These are phyloP conservation scores for Clonostachys chloroleuca DNA, from an alignment of 2,329 filamentous ascomycete genomes.

Conservation along the genomic window DNA sequence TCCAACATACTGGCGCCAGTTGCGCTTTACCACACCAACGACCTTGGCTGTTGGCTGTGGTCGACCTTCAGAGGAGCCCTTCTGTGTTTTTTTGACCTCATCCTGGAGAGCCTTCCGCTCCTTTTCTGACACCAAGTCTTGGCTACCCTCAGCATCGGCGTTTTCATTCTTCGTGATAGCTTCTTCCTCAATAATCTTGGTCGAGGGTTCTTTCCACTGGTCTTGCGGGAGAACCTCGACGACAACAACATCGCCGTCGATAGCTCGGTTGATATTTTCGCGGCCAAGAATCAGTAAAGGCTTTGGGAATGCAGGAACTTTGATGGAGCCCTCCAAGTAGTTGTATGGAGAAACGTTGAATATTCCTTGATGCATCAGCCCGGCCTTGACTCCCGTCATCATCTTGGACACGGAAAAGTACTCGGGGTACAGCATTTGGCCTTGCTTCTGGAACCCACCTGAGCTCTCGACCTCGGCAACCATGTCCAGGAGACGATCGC, in stretches of 20 bases:
- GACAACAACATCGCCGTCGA: constrained; percentile 89
- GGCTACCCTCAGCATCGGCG: constrained; percentile 74
- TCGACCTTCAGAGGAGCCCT: constrained; percentile 67
- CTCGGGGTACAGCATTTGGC: constrained; percentile 78
- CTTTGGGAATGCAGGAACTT: constrained; percentile 86
- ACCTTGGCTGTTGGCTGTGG: constrained; percentile 89
- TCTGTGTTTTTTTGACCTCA: constrained; percentile 82
- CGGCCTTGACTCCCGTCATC: constrained; percentile 88
- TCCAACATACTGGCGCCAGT: constrained; percentile 97
- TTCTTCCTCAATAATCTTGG: constrained; percentile 94
- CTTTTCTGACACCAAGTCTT: constrained; percentile 78
- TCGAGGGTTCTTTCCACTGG: constrained; percentile 95
- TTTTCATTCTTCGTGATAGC: constrained; percentile 90
- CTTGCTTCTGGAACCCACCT: constrained; percentile 56
- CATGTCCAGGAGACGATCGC: constrained; percentile 86
- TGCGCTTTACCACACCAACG: constrained; percentile 88
- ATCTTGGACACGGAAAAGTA: constrained; percentile 87
- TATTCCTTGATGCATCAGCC: constrained; percentile 85
- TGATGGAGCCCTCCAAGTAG: constrained; percentile 89
- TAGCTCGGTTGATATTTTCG: constrained; percentile 92
- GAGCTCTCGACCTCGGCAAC: constrained; percentile 75
- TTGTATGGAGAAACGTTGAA: constrained; percentile 98
- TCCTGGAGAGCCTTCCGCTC: constrained; percentile 87
- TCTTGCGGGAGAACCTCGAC: constrained; percentile 90
- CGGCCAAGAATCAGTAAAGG: constrained; percentile 82